Conservation (phyloP, 768 basidiomycete genomes). For the Terana coerulea region DNA sequence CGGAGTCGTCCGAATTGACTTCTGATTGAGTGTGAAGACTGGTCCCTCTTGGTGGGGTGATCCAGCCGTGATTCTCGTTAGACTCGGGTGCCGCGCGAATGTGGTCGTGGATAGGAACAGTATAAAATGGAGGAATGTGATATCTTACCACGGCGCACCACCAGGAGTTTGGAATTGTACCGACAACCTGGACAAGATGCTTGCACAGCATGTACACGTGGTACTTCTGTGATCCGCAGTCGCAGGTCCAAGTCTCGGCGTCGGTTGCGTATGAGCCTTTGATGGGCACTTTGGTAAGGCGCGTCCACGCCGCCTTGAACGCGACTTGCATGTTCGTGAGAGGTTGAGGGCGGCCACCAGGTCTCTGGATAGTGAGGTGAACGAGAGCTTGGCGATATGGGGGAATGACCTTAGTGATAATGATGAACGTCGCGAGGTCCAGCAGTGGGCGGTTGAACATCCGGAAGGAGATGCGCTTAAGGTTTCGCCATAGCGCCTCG, state of each 20-base stretch:
- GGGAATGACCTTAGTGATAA: conserved; percentile 10
- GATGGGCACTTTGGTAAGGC: conserved; percentile 1
- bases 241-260: conserved; percentile 9
- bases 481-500: conserved; percentile 11
- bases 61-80: conserved; percentile 3
- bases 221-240: conserved; percentile 15
- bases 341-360: not conserved
- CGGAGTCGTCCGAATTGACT: too few relatives aligned
- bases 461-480: conserved; percentile 10
- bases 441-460: conserved; percentile 10
- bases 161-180: not conserved
- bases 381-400: conserved; percentile 4
- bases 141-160: conserved; percentile 1
- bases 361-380: not conserved
- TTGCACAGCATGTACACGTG: conserved; percentile 12
- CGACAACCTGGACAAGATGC: conserved; percentile 12
- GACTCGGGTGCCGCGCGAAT: not conserved
- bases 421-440: conserved; percentile 7
- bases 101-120: conserved; percentile 6
- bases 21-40: too few relatives aligned
- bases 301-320: conserved; percentile 8
- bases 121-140: conserved; percentile 14
- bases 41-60: not conserved
- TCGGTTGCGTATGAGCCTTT: conserved; percentile 8
- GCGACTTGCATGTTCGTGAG: conserved; percentile 4